Evolutionary conservation across 2,329 filamentous ascomycete species (phyloP).

Genomic region (Stachybotrys echinatus): DNA sequence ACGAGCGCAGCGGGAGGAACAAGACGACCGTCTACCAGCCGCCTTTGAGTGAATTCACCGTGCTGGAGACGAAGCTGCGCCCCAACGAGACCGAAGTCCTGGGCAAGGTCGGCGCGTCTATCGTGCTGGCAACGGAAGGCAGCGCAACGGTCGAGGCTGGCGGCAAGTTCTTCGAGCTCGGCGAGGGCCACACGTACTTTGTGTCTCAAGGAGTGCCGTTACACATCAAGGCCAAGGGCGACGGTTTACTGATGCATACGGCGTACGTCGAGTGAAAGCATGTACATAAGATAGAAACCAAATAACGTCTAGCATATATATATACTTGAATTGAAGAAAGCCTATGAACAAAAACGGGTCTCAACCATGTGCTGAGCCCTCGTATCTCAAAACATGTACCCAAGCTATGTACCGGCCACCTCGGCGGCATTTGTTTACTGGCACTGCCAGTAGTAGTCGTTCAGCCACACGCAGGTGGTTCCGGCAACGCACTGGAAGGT

Average conservation of each 20-base stretch:
- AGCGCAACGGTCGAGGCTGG: slow-evolving; percentile 13
- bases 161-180: slow-evolving; percentile 12
- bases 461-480: not conserved
- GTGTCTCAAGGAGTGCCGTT: slow-evolving; percentile 14
- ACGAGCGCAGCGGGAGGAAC: slow-evolving; percentile 47
- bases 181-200: slow-evolving; percentile 18
- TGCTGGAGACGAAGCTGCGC: slow-evolving; percentile 55
- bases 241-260: slow-evolving; percentile 14
- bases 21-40: slow-evolving; percentile 61
- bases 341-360: not conserved
- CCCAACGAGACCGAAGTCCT: slow-evolving; percentile 50
- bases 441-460: slow-evolving; percentile 3
- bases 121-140: slow-evolving; percentile 15
- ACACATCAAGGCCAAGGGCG: slow-evolving; percentile 11
- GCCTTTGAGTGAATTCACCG: slow-evolving; percentile 67
- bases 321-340: not conserved
- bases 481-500: slow-evolving; percentile 1
- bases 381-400: not conserved
- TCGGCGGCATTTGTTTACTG: not conserved
- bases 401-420: not conserved
- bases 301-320: not conserved
- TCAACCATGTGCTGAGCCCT: not conserved
- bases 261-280: slow-evolving; percentile 11
- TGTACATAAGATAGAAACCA: not conserved
- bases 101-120: slow-evolving; percentile 13